These are phyloP conservation scores for Arabidopsis hybrid DNA, from an alignment of 441 rosid genomes.

Conservation along the genomic window DNA sequence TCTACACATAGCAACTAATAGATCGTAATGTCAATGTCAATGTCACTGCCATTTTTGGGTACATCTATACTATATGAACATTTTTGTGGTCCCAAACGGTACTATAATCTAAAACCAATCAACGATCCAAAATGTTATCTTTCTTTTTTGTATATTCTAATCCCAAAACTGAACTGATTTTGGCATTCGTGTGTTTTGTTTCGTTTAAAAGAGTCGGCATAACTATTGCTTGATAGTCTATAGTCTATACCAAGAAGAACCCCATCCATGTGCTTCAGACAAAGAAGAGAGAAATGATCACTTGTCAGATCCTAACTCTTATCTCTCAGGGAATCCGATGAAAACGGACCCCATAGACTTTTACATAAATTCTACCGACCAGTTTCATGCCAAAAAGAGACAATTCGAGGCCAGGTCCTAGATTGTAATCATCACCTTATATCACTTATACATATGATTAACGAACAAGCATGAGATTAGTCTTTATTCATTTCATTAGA, in stretches of 20 bases:
- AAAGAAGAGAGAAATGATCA: slow-evolving; percentile 11
- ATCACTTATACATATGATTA: slow-evolving; percentile 15
- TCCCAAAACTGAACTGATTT: neutral
- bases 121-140: neutral
- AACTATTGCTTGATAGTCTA: no score
- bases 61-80: neutral
- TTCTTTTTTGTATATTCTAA: neutral
- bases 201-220: slow-evolving; percentile 3
- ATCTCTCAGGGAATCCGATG: slow-evolving; percentile 29
- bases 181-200: neutral
- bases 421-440: slow-evolving; percentile 10
- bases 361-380: neutral
- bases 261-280: slow-evolving; percentile 26
- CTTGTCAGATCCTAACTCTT: slow-evolving; percentile 29
- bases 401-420: slow-evolving; percentile 11
- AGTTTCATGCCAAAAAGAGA: slow-evolving; percentile 14
- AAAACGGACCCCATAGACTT: slow-evolving; percentile 30
- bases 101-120: neutral
- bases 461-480: slow-evolving; percentile 26
- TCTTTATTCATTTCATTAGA: slow-evolving; percentile 26
- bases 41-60: slow-evolving; percentile 11
- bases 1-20: slow-evolving; percentile 4
- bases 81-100: slow-evolving; percentile 27
- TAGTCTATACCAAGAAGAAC: neutral
- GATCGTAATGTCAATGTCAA: slow-evolving; percentile 16